Evolutionary conservation across 495 filamentous ascomycete species (phyloP).

Genomic region (Chlorociboria aeruginascens): DNA sequence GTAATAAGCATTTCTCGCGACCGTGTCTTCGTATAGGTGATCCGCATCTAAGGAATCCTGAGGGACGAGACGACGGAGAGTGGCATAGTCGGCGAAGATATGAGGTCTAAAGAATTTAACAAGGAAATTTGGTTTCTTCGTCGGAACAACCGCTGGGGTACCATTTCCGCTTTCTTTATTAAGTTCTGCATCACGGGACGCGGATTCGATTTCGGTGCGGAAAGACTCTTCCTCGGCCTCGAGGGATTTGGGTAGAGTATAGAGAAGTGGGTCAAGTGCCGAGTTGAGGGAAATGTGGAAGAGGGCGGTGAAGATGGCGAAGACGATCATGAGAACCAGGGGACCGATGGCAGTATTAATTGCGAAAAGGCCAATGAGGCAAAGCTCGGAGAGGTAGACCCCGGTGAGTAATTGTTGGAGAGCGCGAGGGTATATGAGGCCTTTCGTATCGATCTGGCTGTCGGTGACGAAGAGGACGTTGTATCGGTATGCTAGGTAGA

Average conservation of each 20-base stretch:
- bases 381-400: constrained; percentile 73
- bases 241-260: constrained; percentile 60
- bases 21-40: constrained; percentile 42
- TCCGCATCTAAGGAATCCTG: constrained; percentile 30
- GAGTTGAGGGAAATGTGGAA: constrained; percentile 74
- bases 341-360: constrained; percentile 63
- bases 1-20: constrained; percentile 60
- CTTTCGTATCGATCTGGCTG: constrained; percentile 77
- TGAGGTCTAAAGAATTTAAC: constrained; percentile 69
- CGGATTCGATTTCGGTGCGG: constrained; percentile 24
- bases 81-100: constrained; percentile 57
- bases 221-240: constrained; percentile 48
- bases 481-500: constrained; percentile 93
- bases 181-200: constrained; percentile 19
- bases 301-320: constrained; percentile 67
- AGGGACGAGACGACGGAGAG: constrained; percentile 63
- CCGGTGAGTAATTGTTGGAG: constrained; percentile 85
- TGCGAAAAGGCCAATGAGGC: constrained; percentile 83
- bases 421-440: constrained; percentile 75
- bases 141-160: constrained; percentile 14
- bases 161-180: constrained; percentile 19
- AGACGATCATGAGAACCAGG: constrained; percentile 68
- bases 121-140: constrained; percentile 36
- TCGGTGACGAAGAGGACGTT: constrained; percentile 90
- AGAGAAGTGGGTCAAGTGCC: constrained; percentile 68